Evolutionary conservation across 1,284 basidiomycete species (phyloP), one percentile per base, ranked within the genome.

Genomic region (Trametes pubescens): DNA sequence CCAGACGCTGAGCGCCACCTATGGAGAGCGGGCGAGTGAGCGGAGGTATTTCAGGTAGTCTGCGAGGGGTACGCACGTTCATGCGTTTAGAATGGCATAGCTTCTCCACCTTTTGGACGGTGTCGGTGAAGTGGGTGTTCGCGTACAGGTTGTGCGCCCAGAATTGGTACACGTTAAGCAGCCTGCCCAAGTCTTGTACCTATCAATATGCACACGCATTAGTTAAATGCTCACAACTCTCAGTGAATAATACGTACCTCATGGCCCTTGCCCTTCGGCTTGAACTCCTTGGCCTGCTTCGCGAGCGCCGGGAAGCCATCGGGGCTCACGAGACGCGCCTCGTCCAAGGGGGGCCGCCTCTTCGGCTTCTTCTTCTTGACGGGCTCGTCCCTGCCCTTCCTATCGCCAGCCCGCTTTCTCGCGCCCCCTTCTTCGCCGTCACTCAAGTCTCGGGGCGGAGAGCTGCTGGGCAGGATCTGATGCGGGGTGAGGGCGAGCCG

Each of bases 91-190:
- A 89, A 69, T 92, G 91, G 73, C 94, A 96, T 2, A 97, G 77
- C 69, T 90, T 93, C 80, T 98, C 96, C 6, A 97, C 86, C 3
- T 90, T 84, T 37, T 86, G 79, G 8, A 96, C 86, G 0, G 94
- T 96, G 74, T 96, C 94, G 51, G 82, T 82, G 76, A 98, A 96
- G 56, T 90, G 88, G 9, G 86, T 90, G 73, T 92, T 94, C 2
- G 96, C 95, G 73, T 91, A 96, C 84, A 98, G 84, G 69, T 85
- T 85, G 76, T 98, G 96, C 2, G 94, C 85, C 96, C 96, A 98
- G 71, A 95, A 91, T 71, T 95, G 94, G 74, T 98, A 98, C 57
- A 92, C 79, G 67, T 90, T 86, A 59, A 98, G 80, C 18, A 98
- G 77, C 37, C 90, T 82, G 66, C 86, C 86, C 40, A 98, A 83